Evolutionary conservation across 106 monocot genomes (phyloP).

Genomic region (Alisma plantagoaquatica): DNA sequence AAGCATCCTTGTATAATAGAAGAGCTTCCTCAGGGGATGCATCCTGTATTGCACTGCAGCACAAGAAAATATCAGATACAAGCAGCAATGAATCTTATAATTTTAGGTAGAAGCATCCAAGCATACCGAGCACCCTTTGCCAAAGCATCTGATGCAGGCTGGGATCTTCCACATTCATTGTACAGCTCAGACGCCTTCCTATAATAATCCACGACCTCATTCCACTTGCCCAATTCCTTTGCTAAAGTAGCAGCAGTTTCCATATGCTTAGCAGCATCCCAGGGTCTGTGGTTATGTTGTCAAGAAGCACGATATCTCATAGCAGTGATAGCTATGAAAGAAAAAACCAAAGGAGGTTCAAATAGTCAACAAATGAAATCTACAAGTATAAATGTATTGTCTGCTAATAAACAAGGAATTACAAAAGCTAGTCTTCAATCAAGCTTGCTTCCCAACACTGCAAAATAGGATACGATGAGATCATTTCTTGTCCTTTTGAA

Average conservation of each 20-base stretch:
- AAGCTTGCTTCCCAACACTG: not conserved
- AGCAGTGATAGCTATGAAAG: slow-evolving; percentile 39
- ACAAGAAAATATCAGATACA: not conserved
- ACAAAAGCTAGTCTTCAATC: not conserved
- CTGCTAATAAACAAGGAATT: not conserved
- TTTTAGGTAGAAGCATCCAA: not conserved
- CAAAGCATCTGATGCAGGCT: slow-evolving; percentile 96
- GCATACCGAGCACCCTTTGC: slow-evolving; percentile 85
- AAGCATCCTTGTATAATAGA: slow-evolving; percentile 69
- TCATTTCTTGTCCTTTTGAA: slow-evolving; percentile 98
- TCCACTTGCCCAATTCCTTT: slow-evolving; percentile 84
- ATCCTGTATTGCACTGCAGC: slow-evolving; percentile 72
- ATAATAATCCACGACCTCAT: slow-evolving; percentile 82
- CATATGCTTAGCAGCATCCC: slow-evolving; percentile 99
- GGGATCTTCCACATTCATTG: slow-evolving; percentile 87
- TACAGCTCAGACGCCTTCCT: slow-evolving; percentile 87
- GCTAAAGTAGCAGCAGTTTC: slow-evolving; percentile 91
- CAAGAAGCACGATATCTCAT: too few relatives aligned
- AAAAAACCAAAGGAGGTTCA: not conserved
- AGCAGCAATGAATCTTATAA: too few relatives aligned
- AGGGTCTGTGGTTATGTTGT: slow-evolving; percentile 79
- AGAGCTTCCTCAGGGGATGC: slow-evolving; percentile 71
- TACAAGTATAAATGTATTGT: slow-evolving; percentile 12
- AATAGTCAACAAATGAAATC: not conserved
- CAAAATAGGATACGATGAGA: slow-evolving; percentile 61